These are phyloP conservation scores for Phoenix roebelenii DNA, from an alignment of 176 grass and related monocot species.

Conservation along the genomic window DNA sequence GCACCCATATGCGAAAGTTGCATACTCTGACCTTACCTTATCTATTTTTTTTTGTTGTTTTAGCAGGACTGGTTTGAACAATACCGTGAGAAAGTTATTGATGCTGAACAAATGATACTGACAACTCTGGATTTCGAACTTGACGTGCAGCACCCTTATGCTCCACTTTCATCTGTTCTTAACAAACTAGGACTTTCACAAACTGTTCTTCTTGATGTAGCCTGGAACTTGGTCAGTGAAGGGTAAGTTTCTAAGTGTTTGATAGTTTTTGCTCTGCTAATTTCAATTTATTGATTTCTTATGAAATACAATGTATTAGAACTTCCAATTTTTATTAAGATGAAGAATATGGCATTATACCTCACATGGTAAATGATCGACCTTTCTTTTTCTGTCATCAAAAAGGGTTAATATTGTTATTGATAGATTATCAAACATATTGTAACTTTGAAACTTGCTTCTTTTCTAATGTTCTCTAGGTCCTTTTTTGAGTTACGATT, in stretches of 20 bases:
- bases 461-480: no score
- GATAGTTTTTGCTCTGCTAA: conserved; percentile 12
- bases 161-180: conserved; percentile 48
- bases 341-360: no score
- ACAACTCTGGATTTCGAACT: conserved; percentile 89
- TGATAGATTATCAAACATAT: no score
- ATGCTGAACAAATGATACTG: conserved; percentile 75
- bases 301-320: not conserved
- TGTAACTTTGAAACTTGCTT: no score
- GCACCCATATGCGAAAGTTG: no score
- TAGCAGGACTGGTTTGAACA: conserved; percentile 79
- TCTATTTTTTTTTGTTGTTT: conserved; percentile 10
- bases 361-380: no score
- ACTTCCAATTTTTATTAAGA: no score
- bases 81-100: conserved; percentile 65
- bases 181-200: conserved; percentile 60
- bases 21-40: no score
- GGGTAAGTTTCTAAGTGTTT: conserved; percentile 51
- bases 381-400: no score
- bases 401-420: no score
- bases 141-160: conserved; percentile 83
- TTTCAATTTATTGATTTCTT: conserved; percentile 17
- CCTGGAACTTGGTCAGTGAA: conserved; percentile 75
- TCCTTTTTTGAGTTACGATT: no score
- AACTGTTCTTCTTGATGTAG: conserved; percentile 46